Base-by-base conservation (phyloP, 306 rosid species). In the Fagus crenata region DNA sequence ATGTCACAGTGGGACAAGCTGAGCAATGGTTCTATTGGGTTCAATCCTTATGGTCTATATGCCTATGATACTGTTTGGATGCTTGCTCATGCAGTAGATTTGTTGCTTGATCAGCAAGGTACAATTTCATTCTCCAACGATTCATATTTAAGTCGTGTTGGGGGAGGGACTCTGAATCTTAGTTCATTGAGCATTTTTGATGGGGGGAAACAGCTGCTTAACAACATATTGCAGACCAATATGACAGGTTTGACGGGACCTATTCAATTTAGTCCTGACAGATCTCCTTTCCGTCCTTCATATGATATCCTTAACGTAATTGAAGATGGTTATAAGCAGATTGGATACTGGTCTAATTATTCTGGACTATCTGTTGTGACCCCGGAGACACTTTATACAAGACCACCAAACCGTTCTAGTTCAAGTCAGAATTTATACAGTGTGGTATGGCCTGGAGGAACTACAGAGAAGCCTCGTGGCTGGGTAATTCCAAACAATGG, bases 51-150 rank as follows among this genome's bases (percentile, higher is more conserved):
- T 42, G 89, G 85, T 36, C 49, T 87, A 35, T 87, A 83, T 78
- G 91, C 91, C 33, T 87, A 87, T 67, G 91, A 87, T 72, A 85
- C 91, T 3, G 91, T 87, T 70, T 87, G 87, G 89, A 61, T 83
- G 56, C 49, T 87, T 69, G 86, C 89, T 46, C 55, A 17, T 53
- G 89, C 89, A 46, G 41, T 87, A 11, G 74, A 73, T 71, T 58
- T 67, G 86, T 82, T 87, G 78, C 61, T 87, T 72, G 89, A 78
- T 75, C 80, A 76, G 58, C 85, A 86, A 18, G 81, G 81, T 4
- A 60, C 40, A 64, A 58, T 85, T 54, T 81, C 89, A 17, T 87
- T 83, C 72, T 83, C 87, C 55, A 77, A 77, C 4, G 15, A 36
- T 36, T 31, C 74, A 17, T 53, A 11, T 42, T 2, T 41, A 31